Percentiles rank a stretch among this genome's conserved stretches.
Evolutionary conservation across 2,329 filamentous ascomycete genomes (phyloP).

Genomic region (Nemania serpens): DNA sequence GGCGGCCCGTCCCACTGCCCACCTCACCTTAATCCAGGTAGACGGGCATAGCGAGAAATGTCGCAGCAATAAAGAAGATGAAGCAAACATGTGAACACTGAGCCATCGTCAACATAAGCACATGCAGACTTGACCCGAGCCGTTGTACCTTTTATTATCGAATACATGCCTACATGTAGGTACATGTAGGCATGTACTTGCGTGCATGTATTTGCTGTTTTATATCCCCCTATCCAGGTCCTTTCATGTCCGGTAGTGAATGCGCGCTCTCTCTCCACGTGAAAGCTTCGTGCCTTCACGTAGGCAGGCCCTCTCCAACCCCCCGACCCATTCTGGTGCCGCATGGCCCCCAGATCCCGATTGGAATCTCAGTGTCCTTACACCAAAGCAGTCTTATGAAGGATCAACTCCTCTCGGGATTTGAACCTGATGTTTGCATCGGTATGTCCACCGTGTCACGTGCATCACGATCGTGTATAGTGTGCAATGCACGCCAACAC

Average conservation of each 20-base stretch:
- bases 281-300: no score
- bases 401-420: neutral
- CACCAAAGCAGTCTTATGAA: neutral
- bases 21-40: no score
- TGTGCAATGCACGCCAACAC: no score
- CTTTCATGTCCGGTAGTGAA: no score
- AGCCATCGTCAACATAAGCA: no score
- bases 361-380: neutral
- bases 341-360: neutral
- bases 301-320: neutral
- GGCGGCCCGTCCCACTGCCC: neutral
- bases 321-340: neutral
- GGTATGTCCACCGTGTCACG: neutral
- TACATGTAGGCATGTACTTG: no score
- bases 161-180: no score
- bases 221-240: no score
- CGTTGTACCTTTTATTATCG: no score
- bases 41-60: neutral
- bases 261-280: no score
- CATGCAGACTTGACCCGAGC: no score
- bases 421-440: neutral
- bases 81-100: neutral
- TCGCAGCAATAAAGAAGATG: neutral
- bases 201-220: no score
- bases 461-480: neutral